A percentile compares a stretch with the other conserved stretches of the same genome.
phyloP scores from a whole-genome alignment of 768 basidiomycete species.

The Hydnomerulius pinastri region DNA sequence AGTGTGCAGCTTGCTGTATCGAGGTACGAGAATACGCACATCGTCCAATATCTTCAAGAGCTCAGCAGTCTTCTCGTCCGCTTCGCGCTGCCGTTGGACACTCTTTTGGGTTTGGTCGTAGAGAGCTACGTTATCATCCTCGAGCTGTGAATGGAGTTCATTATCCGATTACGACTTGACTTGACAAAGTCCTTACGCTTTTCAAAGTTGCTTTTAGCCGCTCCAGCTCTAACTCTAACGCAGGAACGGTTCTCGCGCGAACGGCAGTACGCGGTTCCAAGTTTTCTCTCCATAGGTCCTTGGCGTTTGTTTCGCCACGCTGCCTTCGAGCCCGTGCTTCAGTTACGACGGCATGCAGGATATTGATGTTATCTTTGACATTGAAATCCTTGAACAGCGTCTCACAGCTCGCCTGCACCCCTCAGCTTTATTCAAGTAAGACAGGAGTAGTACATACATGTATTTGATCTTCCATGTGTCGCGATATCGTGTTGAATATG shows the following conservation, averaged over 20 bases:
- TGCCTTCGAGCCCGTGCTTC: conserved; percentile 62
- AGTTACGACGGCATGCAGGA: conserved; percentile 65
- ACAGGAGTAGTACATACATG: conserved; percentile 24
- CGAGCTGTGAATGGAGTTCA: conserved; percentile 43
- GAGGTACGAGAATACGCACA: conserved; percentile 35
- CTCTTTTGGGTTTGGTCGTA: conserved; percentile 53
- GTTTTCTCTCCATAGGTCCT: conserved; percentile 66
- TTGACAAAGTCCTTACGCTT: conserved; percentile 29
- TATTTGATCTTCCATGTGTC: conserved; percentile 71
- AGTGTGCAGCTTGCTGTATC: conserved; percentile 2
- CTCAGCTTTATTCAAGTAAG: not conserved
- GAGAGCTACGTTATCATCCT: conserved; percentile 52
- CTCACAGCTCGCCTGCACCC: conserved; percentile 61
- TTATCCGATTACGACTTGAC: not conserved
- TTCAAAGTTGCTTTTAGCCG: conserved; percentile 38
- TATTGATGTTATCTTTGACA: conserved; percentile 70
- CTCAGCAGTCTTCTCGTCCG: conserved; percentile 46
- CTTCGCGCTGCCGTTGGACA: conserved; percentile 43
- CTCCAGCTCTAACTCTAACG: conserved; percentile 48
- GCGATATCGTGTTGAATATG: conserved; percentile 65
- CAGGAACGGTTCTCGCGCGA: conserved; percentile 62
- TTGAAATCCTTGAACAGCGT: conserved; percentile 68
- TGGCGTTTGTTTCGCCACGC: conserved; percentile 40
- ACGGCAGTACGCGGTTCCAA: conserved; percentile 64
- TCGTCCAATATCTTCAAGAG: conserved; percentile 56